A percentile compares a stretch with the other conserved stretches of the same genome.
phyloP scores from a whole-genome alignment of 192 early-diverging fungal genomes.

The Mortierella hygrophila region DNA sequence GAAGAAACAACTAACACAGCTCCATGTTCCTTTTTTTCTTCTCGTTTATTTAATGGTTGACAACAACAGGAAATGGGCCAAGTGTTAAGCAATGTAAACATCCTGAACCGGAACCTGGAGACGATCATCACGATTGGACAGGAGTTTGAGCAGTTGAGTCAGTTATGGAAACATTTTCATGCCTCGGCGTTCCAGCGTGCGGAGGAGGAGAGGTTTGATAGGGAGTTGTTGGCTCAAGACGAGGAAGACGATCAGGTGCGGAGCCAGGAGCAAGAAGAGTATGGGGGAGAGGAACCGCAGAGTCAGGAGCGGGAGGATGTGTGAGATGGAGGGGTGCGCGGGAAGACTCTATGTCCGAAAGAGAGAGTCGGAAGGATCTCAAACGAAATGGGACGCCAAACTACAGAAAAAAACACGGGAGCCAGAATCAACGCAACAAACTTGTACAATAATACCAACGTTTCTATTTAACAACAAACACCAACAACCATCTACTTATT shows the following conservation, averaged over 20 bases:
- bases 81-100: conserved; percentile 59
- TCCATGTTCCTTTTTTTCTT: background rate
- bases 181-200: conserved; percentile 24
- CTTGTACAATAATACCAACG: background rate
- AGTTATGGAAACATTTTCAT: conserved; percentile 66
- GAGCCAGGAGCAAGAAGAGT: background rate
- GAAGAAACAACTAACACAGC: background rate
- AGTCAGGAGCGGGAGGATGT: background rate
- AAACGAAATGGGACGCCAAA: background rate
- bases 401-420: too few relatives aligned
- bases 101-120: conserved; percentile 65
- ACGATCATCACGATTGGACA: conserved; percentile 64
- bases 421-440: background rate
- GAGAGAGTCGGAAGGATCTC: background rate
- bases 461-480: background rate
- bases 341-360: background rate
- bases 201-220: conserved; percentile 16
- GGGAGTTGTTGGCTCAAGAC: background rate
- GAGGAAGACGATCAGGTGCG: background rate
- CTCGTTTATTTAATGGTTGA: background rate
- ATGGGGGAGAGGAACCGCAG: background rate
- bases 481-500: background rate
- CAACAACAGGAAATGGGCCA: conserved; percentile 57
- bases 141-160: conserved; percentile 64
- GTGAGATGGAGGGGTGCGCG: background rate